A percentile compares a stretch with the other conserved stretches of the same genome.
Conservation (phyloP, 345 rosid genomes). For the Brassica nigra region DNA sequence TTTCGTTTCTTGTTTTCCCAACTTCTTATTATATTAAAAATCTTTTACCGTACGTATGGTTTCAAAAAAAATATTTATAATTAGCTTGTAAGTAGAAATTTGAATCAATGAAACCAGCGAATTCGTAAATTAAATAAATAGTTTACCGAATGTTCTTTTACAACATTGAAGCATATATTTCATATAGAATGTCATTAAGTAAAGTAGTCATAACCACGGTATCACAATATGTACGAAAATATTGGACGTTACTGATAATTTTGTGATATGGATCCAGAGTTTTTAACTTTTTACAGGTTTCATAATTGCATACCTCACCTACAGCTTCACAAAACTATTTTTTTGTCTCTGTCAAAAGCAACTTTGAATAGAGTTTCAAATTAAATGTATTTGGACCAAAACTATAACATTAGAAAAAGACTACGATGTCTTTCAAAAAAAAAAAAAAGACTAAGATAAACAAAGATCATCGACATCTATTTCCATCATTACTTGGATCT, state of each 20-base stretch:
- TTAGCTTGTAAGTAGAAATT: not conserved
- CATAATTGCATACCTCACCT: conserved; percentile 13
- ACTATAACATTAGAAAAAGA: not conserved
- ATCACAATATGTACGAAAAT: not conserved
- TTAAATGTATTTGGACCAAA: conserved; percentile 26
- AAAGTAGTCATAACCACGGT: not conserved
- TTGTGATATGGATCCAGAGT: not conserved
- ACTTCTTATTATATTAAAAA: not conserved
- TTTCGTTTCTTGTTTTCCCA: not conserved
- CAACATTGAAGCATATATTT: not conserved
- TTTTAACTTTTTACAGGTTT: not conserved
- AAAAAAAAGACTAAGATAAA: not conserved
- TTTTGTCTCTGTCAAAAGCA: conserved; percentile 16
- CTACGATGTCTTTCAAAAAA: too few relatives aligned
- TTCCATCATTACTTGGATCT: conserved; percentile 37
- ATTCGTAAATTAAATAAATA: not conserved
- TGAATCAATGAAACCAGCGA: conserved; percentile 7
- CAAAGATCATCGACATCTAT: conserved; percentile 27
- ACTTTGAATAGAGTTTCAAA: conserved; percentile 16
- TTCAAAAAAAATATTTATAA: not conserved
- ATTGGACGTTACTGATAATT: not conserved
- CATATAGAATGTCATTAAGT: not conserved
- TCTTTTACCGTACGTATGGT: not conserved
- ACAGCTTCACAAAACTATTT: conserved; percentile 8
- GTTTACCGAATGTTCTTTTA: not conserved